Conservation (phyloP, 2,329 filamentous ascomycete species). For the Chaetoscypha palmicola region DNA sequence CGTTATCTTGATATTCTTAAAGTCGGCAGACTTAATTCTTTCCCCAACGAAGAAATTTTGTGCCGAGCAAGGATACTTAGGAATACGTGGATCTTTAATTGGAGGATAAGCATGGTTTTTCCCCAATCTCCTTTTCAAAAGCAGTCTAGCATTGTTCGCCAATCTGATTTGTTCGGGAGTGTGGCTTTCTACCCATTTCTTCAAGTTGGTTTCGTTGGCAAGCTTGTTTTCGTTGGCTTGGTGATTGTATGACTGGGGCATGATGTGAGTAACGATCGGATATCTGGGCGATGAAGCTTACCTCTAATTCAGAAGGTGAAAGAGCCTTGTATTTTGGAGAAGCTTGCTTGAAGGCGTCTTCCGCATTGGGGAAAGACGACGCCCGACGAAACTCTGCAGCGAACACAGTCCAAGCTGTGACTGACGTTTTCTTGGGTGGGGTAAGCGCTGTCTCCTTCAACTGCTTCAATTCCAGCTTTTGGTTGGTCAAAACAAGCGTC, state of each 20-base stretch:
- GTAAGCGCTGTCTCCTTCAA: slow-evolving; percentile 15
- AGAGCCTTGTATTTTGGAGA: slow-evolving; percentile 33
- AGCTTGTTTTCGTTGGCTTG: slow-evolving; percentile 40
- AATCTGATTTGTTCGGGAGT: slow-evolving; percentile 49
- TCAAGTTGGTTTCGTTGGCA: slow-evolving; percentile 37
- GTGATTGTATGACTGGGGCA: slow-evolving; percentile 44
- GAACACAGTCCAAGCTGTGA: slow-evolving; percentile 20
- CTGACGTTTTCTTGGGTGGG: slow-evolving; percentile 33
- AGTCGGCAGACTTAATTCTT: slow-evolving; percentile 41
- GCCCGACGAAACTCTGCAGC: too few species aligned
- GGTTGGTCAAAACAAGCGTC: slow-evolving; percentile 19
- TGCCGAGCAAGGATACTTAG: slow-evolving; percentile 36
- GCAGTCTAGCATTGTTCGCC: slow-evolving; percentile 51
- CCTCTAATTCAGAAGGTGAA: slow-evolving; percentile 31
- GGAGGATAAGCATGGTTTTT: slow-evolving; percentile 15
- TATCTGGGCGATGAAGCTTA: slow-evolving; percentile 19
- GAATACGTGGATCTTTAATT: slow-evolving; percentile 47
- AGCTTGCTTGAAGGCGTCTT: too few species aligned
- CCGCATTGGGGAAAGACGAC: too few species aligned
- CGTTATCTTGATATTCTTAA: slow-evolving; percentile 36
- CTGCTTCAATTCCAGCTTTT: slow-evolving; percentile 18
- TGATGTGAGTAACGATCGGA: slow-evolving; percentile 17
- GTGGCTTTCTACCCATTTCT: slow-evolving; percentile 47
- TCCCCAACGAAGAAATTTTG: slow-evolving; percentile 41
- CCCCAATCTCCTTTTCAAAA: slow-evolving; percentile 18